Conservation (phyloP, 2,329 filamentous ascomycete species). For the Xylogone sp. region DNA sequence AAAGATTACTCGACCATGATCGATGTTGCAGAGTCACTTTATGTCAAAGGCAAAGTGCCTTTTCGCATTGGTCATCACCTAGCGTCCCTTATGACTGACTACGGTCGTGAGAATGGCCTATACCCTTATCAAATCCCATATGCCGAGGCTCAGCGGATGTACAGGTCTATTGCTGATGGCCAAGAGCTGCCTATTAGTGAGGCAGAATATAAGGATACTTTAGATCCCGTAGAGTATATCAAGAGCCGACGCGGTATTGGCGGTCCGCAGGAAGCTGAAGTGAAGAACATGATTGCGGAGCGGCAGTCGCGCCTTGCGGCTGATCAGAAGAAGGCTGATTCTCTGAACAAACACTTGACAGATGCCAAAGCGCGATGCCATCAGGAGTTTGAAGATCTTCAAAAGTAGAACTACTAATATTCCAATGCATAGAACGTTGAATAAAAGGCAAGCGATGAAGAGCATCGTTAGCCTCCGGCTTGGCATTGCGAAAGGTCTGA, state of each 20-base stretch:
- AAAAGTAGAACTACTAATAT: background rate
- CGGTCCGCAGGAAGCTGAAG: slow-evolving; percentile 3
- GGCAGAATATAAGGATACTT: slow-evolving; percentile 1
- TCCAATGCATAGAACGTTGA: background rate
- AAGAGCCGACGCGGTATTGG: slow-evolving; percentile 2
- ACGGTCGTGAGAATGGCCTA: slow-evolving; percentile 3
- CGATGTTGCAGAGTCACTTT: slow-evolving; percentile 4
- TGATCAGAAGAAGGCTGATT: background rate
- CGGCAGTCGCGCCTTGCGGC: background rate
- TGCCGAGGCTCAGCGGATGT: slow-evolving; percentile 4
- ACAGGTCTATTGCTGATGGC: slow-evolving; percentile 1
- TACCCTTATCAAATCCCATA: slow-evolving; percentile 3
- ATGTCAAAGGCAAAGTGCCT: slow-evolving; percentile 4
- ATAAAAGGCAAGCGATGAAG: background rate
- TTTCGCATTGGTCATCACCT: slow-evolving; percentile 6
- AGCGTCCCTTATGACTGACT: background rate
- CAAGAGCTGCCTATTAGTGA: slow-evolving; percentile 3
- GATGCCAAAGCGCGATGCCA: background rate
- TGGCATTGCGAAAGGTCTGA: background rate
- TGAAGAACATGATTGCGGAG: slow-evolving; percentile 1
- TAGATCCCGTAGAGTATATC: slow-evolving; percentile 5
- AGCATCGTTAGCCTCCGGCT: background rate
- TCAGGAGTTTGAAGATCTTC: background rate
- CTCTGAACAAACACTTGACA: background rate
- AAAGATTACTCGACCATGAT: slow-evolving; percentile 2